Evolutionary conservation across 441 rosid species (phyloP).

Genomic region (Pelargonium cotyledonis): DNA sequence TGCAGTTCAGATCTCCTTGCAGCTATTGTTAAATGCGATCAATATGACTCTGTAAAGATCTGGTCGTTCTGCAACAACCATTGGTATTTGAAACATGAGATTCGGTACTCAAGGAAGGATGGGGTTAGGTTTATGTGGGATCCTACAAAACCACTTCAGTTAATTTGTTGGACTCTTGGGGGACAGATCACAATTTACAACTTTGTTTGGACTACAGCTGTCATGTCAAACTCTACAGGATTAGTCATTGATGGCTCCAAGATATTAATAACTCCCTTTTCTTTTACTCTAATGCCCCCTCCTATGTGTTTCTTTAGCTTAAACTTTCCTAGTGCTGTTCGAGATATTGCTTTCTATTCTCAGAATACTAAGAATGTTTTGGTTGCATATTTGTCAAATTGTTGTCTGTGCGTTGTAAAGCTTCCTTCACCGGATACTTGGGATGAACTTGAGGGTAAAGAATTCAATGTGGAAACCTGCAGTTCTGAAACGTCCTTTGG

Average conservation of each 20-base stretch:
- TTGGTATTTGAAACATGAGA: slow-evolving; percentile 88
- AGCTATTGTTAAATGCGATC: slow-evolving; percentile 53
- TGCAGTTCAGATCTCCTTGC: slow-evolving; percentile 89
- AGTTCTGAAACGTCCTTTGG: slow-evolving; percentile 44
- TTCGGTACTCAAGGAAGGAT: slow-evolving; percentile 50
- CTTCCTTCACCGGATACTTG: slow-evolving; percentile 60
- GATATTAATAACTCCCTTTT: slow-evolving; percentile 73
- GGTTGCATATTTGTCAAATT: slow-evolving; percentile 72
- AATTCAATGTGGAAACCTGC: slow-evolving; percentile 50
- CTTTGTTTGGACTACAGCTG: slow-evolving; percentile 71
- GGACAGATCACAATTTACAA: slow-evolving; percentile 61
- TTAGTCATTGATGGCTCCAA: slow-evolving; percentile 68
- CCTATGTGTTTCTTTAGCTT: slow-evolving; percentile 74
- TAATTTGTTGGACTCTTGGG: slow-evolving; percentile 70
- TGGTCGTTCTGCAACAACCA: slow-evolving; percentile 85
- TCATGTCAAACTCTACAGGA: slow-evolving; percentile 70
- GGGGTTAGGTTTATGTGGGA: slow-evolving; percentile 83
- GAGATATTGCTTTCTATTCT: slow-evolving; percentile 55
- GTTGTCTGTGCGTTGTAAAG: slow-evolving; percentile 60
- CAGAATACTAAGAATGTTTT: slow-evolving; percentile 48
- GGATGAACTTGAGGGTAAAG: slow-evolving; percentile 85
- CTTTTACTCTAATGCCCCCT: slow-evolving; percentile 79
- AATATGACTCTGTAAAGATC: slow-evolving; percentile 52
- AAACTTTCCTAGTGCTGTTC: slow-evolving; percentile 53
- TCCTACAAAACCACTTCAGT: slow-evolving; percentile 77